These are phyloP conservation scores for Cnidoscolus chayamansa DNA, from an alignment of 441 rosid genomes.

Conservation along the genomic window DNA sequence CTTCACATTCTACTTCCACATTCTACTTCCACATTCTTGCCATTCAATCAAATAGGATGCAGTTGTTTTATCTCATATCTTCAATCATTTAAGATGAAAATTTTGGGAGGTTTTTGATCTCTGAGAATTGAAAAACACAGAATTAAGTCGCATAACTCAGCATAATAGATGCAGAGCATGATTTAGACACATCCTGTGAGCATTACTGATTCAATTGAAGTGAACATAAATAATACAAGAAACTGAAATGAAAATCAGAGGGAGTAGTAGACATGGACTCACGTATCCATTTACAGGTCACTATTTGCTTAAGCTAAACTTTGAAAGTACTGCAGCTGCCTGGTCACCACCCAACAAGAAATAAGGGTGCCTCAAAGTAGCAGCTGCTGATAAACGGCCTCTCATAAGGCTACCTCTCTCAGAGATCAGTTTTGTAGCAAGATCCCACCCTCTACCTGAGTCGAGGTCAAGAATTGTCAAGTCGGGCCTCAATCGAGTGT, in stretches of 20 bases:
- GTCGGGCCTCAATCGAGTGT: slow-evolving; percentile 72
- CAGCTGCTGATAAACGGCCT: slow-evolving; percentile 91
- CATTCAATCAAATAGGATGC: slow-evolving; percentile 4
- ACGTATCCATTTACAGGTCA: slow-evolving; percentile 12
- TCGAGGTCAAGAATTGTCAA: slow-evolving; percentile 79
- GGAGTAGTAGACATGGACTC: slow-evolving; percentile 17
- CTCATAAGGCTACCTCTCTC: slow-evolving; percentile 72
- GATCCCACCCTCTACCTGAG: slow-evolving; percentile 93
- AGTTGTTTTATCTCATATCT: not conserved
- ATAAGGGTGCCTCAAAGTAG: slow-evolving; percentile 92
- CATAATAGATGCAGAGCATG: not conserved
- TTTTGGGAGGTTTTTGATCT: not conserved
- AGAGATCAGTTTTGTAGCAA: slow-evolving; percentile 76
- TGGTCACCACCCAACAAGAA: slow-evolving; percentile 92
- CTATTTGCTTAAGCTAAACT: slow-evolving; percentile 60
- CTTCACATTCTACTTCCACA: not conserved
- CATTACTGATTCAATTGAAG: not conserved
- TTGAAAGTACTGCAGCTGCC: slow-evolving; percentile 84
- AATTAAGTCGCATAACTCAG: not conserved
- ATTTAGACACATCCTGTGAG: not conserved
- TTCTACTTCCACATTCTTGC: slow-evolving; percentile 8
- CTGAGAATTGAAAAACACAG: not conserved
- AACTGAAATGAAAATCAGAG: not conserved
- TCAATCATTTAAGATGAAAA: not conserved
- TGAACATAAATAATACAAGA: not conserved